A percentile compares a stretch with the other conserved stretches of the same genome.
These are phyloP conservation scores for Aspergillus steynii DNA, from an alignment of 495 filamentous ascomycete genomes.

Conservation along the genomic window DNA sequence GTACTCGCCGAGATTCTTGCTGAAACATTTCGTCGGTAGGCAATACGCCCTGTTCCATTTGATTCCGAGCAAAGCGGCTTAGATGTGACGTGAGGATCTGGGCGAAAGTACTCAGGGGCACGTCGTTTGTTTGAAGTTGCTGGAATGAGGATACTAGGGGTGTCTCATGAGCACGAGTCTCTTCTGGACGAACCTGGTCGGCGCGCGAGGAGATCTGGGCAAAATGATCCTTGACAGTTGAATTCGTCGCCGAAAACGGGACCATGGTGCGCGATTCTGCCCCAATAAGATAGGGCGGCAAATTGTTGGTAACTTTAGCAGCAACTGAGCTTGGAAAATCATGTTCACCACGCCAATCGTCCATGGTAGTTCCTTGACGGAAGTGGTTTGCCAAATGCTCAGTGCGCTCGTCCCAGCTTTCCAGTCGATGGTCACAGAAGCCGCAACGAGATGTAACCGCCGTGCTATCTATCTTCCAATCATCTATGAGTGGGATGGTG, in stretches of 20 bases:
- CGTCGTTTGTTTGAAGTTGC: neutral
- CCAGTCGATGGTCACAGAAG: conserved; percentile 60
- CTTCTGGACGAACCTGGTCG: neutral
- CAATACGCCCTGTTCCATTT: conserved; percentile 45
- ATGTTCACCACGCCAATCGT: conserved; percentile 68
- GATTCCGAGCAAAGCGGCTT: conserved; percentile 46
- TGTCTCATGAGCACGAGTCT: neutral
- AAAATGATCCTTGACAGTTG: conserved; percentile 18
- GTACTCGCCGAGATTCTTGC: conserved; percentile 53
- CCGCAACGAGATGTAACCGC: conserved; percentile 64
- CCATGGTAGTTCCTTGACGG: conserved; percentile 61
- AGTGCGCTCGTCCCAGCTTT: conserved; percentile 59
- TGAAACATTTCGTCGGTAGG: conserved; percentile 59
- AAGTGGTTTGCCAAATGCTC: conserved; percentile 68
- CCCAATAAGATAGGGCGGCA: conserved; percentile 52
- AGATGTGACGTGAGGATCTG: conserved; percentile 32
- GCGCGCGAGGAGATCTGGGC: conserved; percentile 23
- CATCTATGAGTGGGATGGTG: conserved; percentile 61
- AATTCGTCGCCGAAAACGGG: conserved; percentile 27
- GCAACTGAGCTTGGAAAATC: conserved; percentile 64
- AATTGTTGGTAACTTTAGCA: conserved; percentile 61
- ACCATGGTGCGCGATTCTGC: conserved; percentile 25
- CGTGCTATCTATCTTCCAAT: conserved; percentile 64
- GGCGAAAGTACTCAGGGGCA: conserved; percentile 17
- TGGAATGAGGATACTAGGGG: conserved; percentile 1